A percentile compares a stretch with the other conserved stretches of the same genome.
Evolutionary conservation across 2,329 filamentous ascomycete species (phyloP).

Genomic region (Monosporascus ibericus): DNA sequence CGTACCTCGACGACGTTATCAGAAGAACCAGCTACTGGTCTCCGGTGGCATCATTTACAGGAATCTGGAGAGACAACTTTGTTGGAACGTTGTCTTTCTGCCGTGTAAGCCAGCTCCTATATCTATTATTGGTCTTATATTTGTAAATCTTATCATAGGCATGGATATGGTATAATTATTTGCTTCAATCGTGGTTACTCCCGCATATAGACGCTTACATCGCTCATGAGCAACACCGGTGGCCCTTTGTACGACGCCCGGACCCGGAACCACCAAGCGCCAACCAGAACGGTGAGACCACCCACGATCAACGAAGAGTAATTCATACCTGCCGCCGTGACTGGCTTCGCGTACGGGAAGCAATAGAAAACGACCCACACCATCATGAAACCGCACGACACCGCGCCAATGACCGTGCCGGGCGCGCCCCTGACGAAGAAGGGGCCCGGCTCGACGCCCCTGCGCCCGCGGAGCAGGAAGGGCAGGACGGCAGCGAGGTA

Average conservation of each 20-base stretch:
- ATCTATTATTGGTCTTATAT: too few species aligned
- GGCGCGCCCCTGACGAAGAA: slow-evolving; percentile 46
- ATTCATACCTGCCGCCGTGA: slow-evolving; percentile 45
- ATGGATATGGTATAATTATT: too few species aligned
- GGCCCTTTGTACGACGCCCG: neutral
- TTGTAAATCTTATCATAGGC: too few species aligned
- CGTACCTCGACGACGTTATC: too few species aligned
- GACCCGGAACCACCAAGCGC: slow-evolving; percentile 33
- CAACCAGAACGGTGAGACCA: slow-evolving; percentile 32
- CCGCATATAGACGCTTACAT: too few species aligned
- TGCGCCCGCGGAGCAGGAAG: slow-evolving; percentile 40
- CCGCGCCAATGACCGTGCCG: slow-evolving; percentile 44
- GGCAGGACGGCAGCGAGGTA: slow-evolving; percentile 60
- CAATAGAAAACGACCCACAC: slow-evolving; percentile 60
- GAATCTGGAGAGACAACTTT: too few species aligned
- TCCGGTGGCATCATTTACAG: too few species aligned
- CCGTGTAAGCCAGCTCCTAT: too few species aligned
- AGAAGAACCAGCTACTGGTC: too few species aligned
- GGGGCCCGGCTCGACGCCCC: slow-evolving; percentile 45
- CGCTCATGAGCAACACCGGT: neutral
- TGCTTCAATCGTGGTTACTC: too few species aligned
- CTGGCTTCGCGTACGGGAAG: slow-evolving; percentile 46
- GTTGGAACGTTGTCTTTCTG: too few species aligned
- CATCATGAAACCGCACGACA: slow-evolving; percentile 51
- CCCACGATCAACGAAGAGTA: slow-evolving; percentile 41